A percentile compares a stretch with the other conserved stretches of the same genome.
These are phyloP conservation scores for Tetraselmis striata DNA, from an alignment of 139 green algal genomes.

Conservation along the genomic window DNA sequence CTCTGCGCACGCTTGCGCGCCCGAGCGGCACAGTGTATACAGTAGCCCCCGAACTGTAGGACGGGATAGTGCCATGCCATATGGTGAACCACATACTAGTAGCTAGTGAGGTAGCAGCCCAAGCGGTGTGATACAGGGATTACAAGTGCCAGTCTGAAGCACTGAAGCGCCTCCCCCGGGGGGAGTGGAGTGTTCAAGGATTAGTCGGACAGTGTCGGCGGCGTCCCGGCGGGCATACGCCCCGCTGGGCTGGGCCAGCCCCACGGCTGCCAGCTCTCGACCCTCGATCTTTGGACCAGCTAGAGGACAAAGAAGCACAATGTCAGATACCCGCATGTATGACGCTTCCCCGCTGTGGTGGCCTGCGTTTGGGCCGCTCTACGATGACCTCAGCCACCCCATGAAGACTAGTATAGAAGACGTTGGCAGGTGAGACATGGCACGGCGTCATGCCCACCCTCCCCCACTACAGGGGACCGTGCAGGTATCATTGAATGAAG, in stretches of 20 bases:
- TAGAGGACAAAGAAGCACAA: not conserved
- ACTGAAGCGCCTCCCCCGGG: not conserved
- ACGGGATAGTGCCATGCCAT: not conserved
- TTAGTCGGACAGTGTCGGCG: not conserved
- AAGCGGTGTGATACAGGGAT: not conserved
- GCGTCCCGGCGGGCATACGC: not conserved
- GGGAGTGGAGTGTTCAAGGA: not conserved
- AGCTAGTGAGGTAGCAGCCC: not conserved
- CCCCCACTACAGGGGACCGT: too few relatives aligned
- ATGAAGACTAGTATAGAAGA: not conserved
- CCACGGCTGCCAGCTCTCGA: not conserved
- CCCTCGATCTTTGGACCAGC: not conserved
- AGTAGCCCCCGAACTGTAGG: not conserved
- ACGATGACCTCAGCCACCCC: not conserved
- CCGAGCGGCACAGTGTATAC: not conserved
- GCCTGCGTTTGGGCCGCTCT: not conserved
- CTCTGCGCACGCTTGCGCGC: not conserved
- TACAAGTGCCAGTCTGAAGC: not conserved
- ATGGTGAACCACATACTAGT: not conserved
- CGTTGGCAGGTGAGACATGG: not conserved
- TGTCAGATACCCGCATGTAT: not conserved
- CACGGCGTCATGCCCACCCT: too few relatives aligned
- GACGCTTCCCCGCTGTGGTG: not conserved
- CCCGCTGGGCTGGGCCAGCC: not conserved
- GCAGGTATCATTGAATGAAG: too few relatives aligned